phyloP scores from a whole-genome alignment of 2,329 filamentous ascomycete species.

The Blastomyces percursus region DNA sequence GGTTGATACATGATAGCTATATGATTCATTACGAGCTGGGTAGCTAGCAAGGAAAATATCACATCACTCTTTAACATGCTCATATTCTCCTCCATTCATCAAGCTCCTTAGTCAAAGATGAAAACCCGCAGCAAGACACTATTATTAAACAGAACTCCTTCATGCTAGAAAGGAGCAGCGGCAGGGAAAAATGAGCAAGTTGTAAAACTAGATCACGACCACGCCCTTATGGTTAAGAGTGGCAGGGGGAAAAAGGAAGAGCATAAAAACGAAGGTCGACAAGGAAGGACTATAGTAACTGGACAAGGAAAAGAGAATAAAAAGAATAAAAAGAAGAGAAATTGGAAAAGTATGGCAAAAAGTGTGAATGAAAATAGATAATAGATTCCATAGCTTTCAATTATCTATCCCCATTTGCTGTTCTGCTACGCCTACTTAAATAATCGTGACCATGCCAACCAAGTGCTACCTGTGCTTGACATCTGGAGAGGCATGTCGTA shows the following conservation, averaged over 20 bases:
- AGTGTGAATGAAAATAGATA: not conserved
- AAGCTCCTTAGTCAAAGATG: not conserved
- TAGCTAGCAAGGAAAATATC: not conserved
- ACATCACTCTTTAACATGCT: not conserved
- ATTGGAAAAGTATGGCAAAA: not conserved
- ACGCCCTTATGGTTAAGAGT: not conserved
- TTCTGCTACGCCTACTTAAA: not conserved
- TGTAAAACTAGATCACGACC: not conserved
- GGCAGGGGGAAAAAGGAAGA: not conserved
- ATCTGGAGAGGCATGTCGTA: not conserved
- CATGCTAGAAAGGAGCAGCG: not conserved
- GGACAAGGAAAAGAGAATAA: too few relatives aligned
- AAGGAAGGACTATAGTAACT: not conserved
- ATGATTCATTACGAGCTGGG: not conserved
- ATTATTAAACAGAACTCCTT: not conserved
- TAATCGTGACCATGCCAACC: not conserved
- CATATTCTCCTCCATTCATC: not conserved
- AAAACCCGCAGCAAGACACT: not conserved
- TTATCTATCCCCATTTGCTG: slow-evolving; percentile 2
- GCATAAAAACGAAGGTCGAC: not conserved
- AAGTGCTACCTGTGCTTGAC: not conserved
- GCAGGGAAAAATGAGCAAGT: not conserved
- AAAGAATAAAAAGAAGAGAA: not conserved
- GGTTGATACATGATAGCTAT: not conserved
- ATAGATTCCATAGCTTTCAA: not conserved